Conservation (phyloP, 2,329 filamentous ascomycete genomes). For the Dothideomycetes sp. region DNA sequence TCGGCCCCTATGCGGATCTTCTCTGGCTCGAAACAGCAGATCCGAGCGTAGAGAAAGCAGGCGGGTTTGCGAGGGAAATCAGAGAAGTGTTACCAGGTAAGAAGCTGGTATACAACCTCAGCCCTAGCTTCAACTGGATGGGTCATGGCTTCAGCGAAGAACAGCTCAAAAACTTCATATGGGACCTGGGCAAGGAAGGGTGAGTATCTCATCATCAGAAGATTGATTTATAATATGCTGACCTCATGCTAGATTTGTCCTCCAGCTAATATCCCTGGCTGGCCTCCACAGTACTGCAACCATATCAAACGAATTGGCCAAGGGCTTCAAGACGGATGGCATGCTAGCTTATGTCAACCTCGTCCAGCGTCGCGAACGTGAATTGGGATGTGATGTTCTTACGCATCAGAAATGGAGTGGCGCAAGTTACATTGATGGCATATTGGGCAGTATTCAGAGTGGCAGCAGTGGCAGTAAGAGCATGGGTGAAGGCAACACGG, state of each 20-base stretch:
- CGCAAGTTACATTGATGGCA: slow-evolving; percentile 72
- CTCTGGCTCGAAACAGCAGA: slow-evolving; percentile 96
- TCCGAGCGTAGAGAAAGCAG: slow-evolving; percentile 69
- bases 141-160: slow-evolving; percentile 79
- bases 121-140: slow-evolving; percentile 98
- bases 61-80: slow-evolving; percentile 67
- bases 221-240: background rate
- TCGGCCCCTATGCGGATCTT: slow-evolving; percentile 85
- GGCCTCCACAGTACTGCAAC: slow-evolving; percentile 56
- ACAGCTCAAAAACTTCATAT: slow-evolving; percentile 82
- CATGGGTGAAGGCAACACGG: slow-evolving; percentile 92
- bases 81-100: slow-evolving; percentile 63
- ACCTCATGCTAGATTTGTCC: slow-evolving; percentile 15
- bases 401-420: slow-evolving; percentile 88
- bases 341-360: slow-evolving; percentile 98
- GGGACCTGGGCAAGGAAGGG: slow-evolving; percentile 87
- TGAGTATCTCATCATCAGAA: slow-evolving; percentile 36
- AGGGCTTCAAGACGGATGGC: slow-evolving; percentile 76
- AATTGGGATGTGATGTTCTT: slow-evolving; percentile 80
- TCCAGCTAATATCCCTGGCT: slow-evolving; percentile 56
- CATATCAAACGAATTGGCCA: slow-evolving; percentile 64
- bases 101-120: slow-evolving; percentile 92
- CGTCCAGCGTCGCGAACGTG: slow-evolving; percentile 83
- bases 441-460: slow-evolving; percentile 81
- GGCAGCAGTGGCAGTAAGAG: slow-evolving; percentile 82